Percentiles rank a stretch among this genome's conserved stretches.
phyloP scores from a whole-genome alignment of 129 eudicot genomes.

The Escallonia rubra region DNA sequence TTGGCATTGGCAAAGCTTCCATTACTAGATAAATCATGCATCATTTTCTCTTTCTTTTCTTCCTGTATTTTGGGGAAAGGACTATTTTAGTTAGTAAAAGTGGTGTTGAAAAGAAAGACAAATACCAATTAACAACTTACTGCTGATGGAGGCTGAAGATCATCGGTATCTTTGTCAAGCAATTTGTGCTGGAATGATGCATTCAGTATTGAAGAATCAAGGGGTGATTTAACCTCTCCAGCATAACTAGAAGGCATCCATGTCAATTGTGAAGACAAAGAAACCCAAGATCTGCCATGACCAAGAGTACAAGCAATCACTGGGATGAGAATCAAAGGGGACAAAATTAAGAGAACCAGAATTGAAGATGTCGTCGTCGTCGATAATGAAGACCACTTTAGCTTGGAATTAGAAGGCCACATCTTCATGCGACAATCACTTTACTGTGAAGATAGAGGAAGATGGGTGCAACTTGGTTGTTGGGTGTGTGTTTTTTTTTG shows the following conservation, averaged over 20 bases:
- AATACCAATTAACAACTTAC: not conserved
- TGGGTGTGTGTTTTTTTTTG: not conserved
- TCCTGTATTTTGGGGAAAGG: not conserved
- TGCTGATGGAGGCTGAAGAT: not conserved
- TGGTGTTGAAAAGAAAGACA: not conserved
- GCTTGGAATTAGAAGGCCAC: slow-evolving; percentile 14
- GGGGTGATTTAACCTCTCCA: not conserved
- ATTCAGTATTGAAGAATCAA: not conserved
- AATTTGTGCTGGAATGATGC: slow-evolving; percentile 5
- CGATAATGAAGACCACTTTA: slow-evolving; percentile 15
- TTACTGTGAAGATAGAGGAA: not conserved
- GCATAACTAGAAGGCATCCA: not conserved
- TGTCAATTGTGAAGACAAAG: slow-evolving; percentile 6
- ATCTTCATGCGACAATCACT: not conserved
- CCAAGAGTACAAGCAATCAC: slow-evolving; percentile 22
- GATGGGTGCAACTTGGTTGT: too few relatives aligned
- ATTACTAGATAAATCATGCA: not conserved
- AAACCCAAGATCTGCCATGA: slow-evolving; percentile 14
- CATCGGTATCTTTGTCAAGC: not conserved
- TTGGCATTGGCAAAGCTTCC: not conserved
- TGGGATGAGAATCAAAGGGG: slow-evolving; percentile 21
- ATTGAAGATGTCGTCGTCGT: not conserved
- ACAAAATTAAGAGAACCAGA: slow-evolving; percentile 19
- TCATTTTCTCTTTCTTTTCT: not conserved
- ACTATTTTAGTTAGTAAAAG: not conserved